Base-by-base conservation (phyloP, 768 basidiomycete genomes). In the Boletus tylopilopsis region DNA sequence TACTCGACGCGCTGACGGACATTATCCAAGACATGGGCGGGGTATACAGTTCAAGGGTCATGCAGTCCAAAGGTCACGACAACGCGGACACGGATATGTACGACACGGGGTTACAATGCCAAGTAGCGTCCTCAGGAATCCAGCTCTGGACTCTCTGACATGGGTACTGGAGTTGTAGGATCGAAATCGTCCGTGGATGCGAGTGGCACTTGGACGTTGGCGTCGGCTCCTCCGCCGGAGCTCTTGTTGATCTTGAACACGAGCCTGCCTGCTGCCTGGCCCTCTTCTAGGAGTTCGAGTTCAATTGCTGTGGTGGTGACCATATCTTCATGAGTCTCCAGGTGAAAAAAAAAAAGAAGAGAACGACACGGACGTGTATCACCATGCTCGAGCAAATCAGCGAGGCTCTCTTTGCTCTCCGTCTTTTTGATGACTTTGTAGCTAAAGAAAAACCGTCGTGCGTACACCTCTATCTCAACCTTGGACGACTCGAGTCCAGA, bases 401-500 rank as follows among this genome's bases (percentile, higher is more conserved):
- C 66, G 2, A 67, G 47, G 27, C 61, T 67, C 50, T 67, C 65
- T 37, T 59, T 69, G 35, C 57, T 69, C 50, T 67, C 66, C 27
- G 66, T 67, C 54, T 63, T 69, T 50, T 67, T 67, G 50, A 67
- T 65, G 52, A 67, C 7, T 30, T 69, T 67, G 56, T 65, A 67
- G 42, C 38, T 67, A 13, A 65, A 67, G 45, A 67, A 67, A 27
- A 68, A 67, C 3, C 63, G 42, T 11, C 65, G 60, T 3, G 66
- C 66, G 7, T 61, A 69, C 15, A 67, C 67, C 39, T 67, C 67
- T 21, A 67, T 65, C 42, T 69, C 67, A n/a, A 67, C 53, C 36
- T 54, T 65, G 53, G 66, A 67, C 30, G 67, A 63, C 50, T 61
- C 66, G 16, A 67, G 41, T 10, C 65, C 63, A 11, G 67, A 60